Conservation (phyloP, 202 grass and related monocot genomes). For the Hordeum pubiflorum region DNA sequence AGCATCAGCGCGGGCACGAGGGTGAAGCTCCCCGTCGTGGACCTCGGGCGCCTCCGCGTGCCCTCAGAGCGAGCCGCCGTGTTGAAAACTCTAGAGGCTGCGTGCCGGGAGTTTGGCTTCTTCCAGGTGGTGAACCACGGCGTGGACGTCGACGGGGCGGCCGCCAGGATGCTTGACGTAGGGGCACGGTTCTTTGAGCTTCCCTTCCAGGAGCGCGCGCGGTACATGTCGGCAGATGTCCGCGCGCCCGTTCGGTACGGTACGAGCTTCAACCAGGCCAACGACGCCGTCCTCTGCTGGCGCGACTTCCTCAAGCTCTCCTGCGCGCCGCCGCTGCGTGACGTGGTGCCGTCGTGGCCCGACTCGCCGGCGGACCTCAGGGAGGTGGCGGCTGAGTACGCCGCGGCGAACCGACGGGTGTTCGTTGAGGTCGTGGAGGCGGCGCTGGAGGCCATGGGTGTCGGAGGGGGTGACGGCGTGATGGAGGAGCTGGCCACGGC, state of each 20-base stretch:
- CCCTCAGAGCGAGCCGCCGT: constrained; percentile 22
- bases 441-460: constrained; percentile 32
- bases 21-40: constrained; percentile 57
- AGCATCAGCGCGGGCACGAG: not conserved
- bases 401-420: constrained; percentile 23
- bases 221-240: constrained; percentile 63
- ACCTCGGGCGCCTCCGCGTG: constrained; percentile 43
- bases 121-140: constrained; percentile 93
- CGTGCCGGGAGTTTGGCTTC: constrained; percentile 69
- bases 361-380: constrained; percentile 42
- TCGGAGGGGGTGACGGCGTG: not conserved
- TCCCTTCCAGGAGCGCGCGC: constrained; percentile 36
- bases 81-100: constrained; percentile 38
- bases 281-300: constrained; percentile 74
- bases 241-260: constrained; percentile 47
- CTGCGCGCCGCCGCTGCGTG: constrained; percentile 31
- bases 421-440: constrained; percentile 53
- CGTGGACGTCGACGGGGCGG: not conserved
- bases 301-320: constrained; percentile 85
- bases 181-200: constrained; percentile 75
- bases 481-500: constrained; percentile 35
- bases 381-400: constrained; percentile 38
- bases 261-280: constrained; percentile 95
- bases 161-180: constrained; percentile 37
- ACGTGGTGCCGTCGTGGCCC: constrained; percentile 37